A percentile compares a stretch with the other conserved stretches of the same genome.
phyloP scores from a whole-genome alignment of 257 asterid species.

The Solanum paucissectum region DNA sequence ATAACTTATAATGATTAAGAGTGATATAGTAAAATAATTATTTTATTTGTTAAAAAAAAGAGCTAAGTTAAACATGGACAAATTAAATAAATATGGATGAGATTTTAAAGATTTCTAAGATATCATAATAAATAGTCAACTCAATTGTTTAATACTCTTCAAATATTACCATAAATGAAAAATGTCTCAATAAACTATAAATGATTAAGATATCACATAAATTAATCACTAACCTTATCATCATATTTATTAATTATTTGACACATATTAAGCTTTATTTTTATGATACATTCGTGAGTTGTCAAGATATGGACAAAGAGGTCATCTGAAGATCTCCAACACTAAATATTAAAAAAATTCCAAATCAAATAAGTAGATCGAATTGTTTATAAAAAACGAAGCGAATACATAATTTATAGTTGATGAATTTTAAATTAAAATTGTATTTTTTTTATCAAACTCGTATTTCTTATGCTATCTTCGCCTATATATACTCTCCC shows the following conservation, averaged over 20 bases:
- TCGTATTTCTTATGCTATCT: background rate
- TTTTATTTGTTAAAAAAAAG: no score
- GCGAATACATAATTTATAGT: no score
- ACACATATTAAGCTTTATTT: background rate
- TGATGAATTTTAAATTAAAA: no score
- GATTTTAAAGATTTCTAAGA: background rate
- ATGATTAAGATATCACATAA: background rate
- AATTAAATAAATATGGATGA: background rate
- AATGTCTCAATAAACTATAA: background rate
- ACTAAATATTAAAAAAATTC: no score
- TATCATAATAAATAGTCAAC: background rate
- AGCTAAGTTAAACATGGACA: no score
- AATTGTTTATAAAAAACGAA: no score
- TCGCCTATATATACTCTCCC: background rate
- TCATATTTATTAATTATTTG: background rate
- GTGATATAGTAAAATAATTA: background rate
- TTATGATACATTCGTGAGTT: background rate
- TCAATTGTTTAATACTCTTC: background rate
- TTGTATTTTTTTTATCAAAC: no score
- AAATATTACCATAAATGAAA: no score
- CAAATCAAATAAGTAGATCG: no score
- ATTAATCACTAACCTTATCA: background rate
- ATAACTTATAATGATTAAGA: background rate
- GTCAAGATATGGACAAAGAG: background rate
- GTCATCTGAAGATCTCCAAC: background rate